Percentiles rank a stretch among this genome's conserved stretches.
Evolutionary conservation across 805 yeast genomes (phyloP).

Genomic region (Schwanniomyces pseudopolymorphus): DNA sequence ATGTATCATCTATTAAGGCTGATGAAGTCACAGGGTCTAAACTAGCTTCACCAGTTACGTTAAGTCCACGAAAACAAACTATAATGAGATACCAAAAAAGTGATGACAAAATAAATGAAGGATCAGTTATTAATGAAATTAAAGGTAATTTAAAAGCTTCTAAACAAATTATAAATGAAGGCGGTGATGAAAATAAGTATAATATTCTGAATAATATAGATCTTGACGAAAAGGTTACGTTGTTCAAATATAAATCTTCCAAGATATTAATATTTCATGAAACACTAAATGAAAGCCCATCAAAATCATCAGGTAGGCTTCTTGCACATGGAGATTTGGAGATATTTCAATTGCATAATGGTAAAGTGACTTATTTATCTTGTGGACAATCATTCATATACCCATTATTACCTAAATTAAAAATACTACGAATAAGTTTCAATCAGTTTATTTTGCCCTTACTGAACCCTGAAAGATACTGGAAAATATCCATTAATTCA

Average conservation of each 20-base stretch:
- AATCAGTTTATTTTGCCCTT: conserved; percentile 61
- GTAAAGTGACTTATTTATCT: conserved; percentile 57
- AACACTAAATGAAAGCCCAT: conserved; percentile 17
- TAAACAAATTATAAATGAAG: not conserved
- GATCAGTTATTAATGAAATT: conserved; percentile 22
- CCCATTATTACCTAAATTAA: conserved; percentile 67
- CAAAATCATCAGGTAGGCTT: conserved; percentile 41
- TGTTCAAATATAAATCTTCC: conserved; percentile 32
- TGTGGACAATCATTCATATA: conserved; percentile 70
- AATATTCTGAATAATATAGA: conserved; percentile 12
- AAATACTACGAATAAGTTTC: conserved; percentile 49
- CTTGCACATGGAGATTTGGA: conserved; percentile 62
- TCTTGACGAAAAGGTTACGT: conserved; percentile 35
- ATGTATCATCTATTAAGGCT: not conserved
- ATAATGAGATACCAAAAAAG: conserved; percentile 37
- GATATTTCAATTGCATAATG: conserved; percentile 57
- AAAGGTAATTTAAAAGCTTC: conserved; percentile 24
- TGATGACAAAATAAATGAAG: conserved; percentile 20
- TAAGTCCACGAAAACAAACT: conserved; percentile 41
- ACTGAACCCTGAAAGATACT: conserved; percentile 73
- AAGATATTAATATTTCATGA: conserved; percentile 39
- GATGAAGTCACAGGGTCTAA: not conserved
- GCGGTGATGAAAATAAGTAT: conserved; percentile 5
- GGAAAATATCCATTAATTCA: conserved; percentile 52
- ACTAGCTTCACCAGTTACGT: not conserved